Evolutionary conservation across 306 rosid species (phyloP).

Genomic region (Gleditsia sinensis): DNA sequence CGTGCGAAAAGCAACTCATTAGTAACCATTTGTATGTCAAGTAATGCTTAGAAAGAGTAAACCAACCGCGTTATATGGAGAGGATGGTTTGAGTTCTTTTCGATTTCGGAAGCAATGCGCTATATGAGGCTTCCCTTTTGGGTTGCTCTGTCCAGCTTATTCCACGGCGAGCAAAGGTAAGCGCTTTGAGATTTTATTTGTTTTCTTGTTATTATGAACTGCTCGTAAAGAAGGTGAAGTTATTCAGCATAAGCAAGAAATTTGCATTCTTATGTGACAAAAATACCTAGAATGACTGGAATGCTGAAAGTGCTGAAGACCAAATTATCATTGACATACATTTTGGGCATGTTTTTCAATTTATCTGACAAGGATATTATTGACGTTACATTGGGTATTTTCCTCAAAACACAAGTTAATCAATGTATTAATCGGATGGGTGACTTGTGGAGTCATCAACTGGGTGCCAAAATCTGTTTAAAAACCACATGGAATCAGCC

Average conservation of each 20-base stretch:
- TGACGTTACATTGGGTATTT: background rate
- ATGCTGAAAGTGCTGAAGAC: background rate
- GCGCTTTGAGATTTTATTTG: no score
- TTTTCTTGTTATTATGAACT: no score
- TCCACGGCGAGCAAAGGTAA: no score
- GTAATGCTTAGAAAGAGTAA: no score
- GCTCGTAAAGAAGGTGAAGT: background rate
- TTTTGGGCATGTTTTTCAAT: no score
- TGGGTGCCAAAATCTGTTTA: conserved; percentile 65
- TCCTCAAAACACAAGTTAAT: background rate
- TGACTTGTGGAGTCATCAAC: conserved; percentile 58
- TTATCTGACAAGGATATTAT: background rate
- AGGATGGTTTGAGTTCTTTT: no score
- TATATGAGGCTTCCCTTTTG: no score
- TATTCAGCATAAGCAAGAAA: background rate
- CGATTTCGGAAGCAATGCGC: no score
- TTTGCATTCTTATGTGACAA: background rate
- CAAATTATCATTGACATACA: background rate
- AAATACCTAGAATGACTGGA: background rate
- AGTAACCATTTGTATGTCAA: no score
- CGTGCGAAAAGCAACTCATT: no score
- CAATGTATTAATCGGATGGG: background rate
- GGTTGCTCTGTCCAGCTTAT: no score
- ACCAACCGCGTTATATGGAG: no score
- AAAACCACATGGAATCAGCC: conserved; percentile 76